Evolutionary conservation across 371 early-diverging fungal species (phyloP), one percentile per base, ranked within the genome.

Genomic region (Blakeslea trispora): DNA sequence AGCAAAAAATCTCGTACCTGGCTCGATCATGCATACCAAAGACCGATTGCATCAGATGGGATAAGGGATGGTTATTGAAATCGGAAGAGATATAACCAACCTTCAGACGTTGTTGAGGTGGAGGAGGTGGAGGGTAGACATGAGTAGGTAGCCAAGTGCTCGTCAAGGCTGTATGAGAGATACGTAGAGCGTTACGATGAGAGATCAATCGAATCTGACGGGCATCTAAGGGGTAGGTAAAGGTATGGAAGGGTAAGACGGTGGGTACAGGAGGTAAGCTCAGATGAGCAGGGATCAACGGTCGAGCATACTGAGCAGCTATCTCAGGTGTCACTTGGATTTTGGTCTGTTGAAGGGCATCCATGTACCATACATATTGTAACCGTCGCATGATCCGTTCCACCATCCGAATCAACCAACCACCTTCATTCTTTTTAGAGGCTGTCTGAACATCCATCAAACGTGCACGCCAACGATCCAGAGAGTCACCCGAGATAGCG

Each of bases 11-110:
- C 13, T 82, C 78, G 61, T 86, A 93, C 6, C 76, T 74, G 9
- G 46, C 40, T 22, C 81, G 80, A 66, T 93, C 86, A 67, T 96
- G 96, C 74, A 95, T 78, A 1, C 91, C 94, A 83, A 95, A 96
- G 13, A 95, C 93, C 0, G 91, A 91, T 72, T 93, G 94, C 95
- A 94, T 94, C 63, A 96, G 68, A 69, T 95, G 95, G 15, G 94
- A 83, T 23, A 95, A 68, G 5, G 96, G 94, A 65, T 96, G 96
- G 63, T 95, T 92, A 70, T 88, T 91, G 59, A 96, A 94, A 61
- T 96, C 96, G 3, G 92, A 92, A 24, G 92, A 91, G 6, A 96
- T 83, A 61, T 96, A 96, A 18, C 95, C 96, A 21, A 96, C 69
- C 60, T 81, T 82, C 21, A 89, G 59, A 13, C 81, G 77, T 2